These are phyloP conservation scores for Mallotus repandus DNA, from an alignment of 441 rosid species.

Conservation along the genomic window DNA sequence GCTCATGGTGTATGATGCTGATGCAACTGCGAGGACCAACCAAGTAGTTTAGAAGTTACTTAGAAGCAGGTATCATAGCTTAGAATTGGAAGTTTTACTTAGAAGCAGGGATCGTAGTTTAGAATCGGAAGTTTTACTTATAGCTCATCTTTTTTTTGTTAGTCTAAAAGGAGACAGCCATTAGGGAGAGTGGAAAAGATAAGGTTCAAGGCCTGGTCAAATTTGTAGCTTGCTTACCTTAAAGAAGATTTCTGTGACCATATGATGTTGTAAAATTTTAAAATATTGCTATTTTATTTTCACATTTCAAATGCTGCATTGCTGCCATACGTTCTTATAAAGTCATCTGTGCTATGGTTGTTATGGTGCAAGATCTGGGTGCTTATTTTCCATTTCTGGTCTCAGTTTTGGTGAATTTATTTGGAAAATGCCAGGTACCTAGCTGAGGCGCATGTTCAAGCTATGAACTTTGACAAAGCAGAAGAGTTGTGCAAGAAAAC, in stretches of 20 bases:
- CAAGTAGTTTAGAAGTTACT: neutral
- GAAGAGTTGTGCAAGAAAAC: constrained; percentile 88
- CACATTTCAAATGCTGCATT: neutral
- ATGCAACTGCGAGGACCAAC: neutral
- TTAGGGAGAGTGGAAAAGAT: neutral
- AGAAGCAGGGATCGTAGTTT: neutral
- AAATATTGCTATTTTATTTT: neutral
- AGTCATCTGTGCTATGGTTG: neutral
- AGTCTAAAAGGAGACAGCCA: neutral
- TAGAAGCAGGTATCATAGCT: neutral
- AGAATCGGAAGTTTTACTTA: neutral
- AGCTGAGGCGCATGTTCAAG: constrained; percentile 97
- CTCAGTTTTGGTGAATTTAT: constrained; percentile 3
- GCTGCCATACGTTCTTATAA: neutral
- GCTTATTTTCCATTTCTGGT: neutral
- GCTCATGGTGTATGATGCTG: neutral
- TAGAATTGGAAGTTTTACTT: neutral
- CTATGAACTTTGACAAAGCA: constrained; percentile 95
- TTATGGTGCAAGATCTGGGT: neutral
- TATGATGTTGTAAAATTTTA: neutral
- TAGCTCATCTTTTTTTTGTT: neutral
- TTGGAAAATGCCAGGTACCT: constrained; percentile 57
- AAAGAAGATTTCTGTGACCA: neutral
- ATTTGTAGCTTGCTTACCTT: neutral
- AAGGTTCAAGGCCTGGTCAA: neutral